Evolutionary conservation across 495 filamentous ascomycete genomes (phyloP), one percentile per base, ranked within the genome.

Genomic region (Hypomontagnella submonticulosa): DNA sequence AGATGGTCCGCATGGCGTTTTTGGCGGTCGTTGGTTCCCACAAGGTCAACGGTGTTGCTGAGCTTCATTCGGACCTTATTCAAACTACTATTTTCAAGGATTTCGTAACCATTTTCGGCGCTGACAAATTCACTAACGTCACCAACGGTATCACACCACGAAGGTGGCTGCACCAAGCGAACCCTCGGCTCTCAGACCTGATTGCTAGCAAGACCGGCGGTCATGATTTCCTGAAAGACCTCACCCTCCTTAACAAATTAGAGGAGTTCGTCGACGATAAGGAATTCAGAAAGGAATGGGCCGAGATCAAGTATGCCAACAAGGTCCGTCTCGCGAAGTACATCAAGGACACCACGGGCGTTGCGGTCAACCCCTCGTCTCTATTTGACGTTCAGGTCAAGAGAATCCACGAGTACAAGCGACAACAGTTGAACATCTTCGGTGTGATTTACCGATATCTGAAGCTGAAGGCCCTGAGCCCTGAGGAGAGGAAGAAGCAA

Each of bases 41-140:
- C 84, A 98, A 98, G 77, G 95, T 99, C 77, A 99, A 99, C 71
- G 95, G 95, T 71, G 95, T 99, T 23, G 95, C 95, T 18, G 95
- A 98, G 77, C 80, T 99, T 54, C 95, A 99, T 77, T 99, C 95
- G 4, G 95, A 99, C 71, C 83, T 99, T 18, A 93, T 99, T 79
- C 92, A 92, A 80, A 93, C 93, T 3, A 99, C 95, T n/a, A 93
- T 99, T 61, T 98, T 99, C 87, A 98, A 93, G 77, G 96, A 98
- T 77, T 99, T 99, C 71, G 94, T 99, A 38, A 82, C 82, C 37
- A 90, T 99, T 58, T 98, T 93, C 71, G 95, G 95, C 3, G 88
- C 90, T 0, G 95, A 99, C 81, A 96, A 96, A 72, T 99, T 99
- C 79, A 97, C 90, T 36, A 99, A 99, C 66, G 94, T 99, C 58